phyloP scores from a whole-genome alignment of 768 basidiomycete species.

The Neoboletus magnificus region DNA sequence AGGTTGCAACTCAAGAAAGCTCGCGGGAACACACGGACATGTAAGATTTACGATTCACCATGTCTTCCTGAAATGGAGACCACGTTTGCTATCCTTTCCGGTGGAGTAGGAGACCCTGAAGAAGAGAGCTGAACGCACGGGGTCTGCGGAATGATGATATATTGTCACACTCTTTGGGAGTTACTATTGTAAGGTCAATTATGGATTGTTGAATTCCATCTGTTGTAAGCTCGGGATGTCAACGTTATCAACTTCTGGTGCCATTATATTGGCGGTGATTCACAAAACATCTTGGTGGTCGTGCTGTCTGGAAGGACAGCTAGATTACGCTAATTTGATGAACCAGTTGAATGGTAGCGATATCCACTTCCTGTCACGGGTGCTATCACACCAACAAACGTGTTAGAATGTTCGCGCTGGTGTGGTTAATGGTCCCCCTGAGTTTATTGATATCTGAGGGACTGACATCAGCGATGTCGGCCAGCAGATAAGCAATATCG shows the following conservation, averaged over 20 bases:
- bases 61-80: slow-evolving; percentile 96
- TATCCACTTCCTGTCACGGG: neutral
- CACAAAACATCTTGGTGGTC: neutral
- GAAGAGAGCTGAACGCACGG: slow-evolving; percentile 57
- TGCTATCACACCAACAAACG: slow-evolving; percentile 65
- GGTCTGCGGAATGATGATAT: neutral
- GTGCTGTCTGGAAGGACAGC: neutral
- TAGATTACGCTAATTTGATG: slow-evolving; percentile 19
- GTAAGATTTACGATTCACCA: slow-evolving; percentile 97
- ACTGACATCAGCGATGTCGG: slow-evolving; percentile 92
- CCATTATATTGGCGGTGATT: neutral
- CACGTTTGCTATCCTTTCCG: slow-evolving; percentile 86
- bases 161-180: neutral
- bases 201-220: slow-evolving; percentile 6
- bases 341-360: slow-evolving; percentile 52
- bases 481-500: slow-evolving; percentile 92
- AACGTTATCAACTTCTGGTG: neutral
- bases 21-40: slow-evolving; percentile 86
- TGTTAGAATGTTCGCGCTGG: slow-evolving; percentile 86
- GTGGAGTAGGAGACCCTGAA: slow-evolving; percentile 93
- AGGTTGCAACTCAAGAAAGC: slow-evolving; percentile 91
- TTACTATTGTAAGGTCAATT: slow-evolving; percentile 5
- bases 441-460: slow-evolving; percentile 73
- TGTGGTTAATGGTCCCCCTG: slow-evolving; percentile 72
- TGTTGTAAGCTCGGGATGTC: slow-evolving; percentile 10